Conservation (phyloP, 805 yeast species). For the Allodekkera sacchari region DNA sequence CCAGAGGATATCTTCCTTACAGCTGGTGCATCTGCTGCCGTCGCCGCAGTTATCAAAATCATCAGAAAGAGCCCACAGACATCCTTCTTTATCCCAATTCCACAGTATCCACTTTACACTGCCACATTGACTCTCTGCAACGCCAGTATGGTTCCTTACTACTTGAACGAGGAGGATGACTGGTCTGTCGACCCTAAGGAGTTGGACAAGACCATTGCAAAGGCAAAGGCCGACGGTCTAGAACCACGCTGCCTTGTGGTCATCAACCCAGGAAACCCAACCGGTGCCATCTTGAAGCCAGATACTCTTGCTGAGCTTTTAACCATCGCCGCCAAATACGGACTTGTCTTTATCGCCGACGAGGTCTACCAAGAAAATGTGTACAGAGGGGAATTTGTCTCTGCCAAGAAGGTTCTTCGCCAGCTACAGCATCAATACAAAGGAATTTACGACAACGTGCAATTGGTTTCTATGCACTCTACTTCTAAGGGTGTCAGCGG, state of each 20-base stretch:
- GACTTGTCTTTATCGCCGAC: conserved; percentile 86
- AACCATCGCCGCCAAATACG: conserved; percentile 73
- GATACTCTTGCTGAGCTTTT: conserved; percentile 65
- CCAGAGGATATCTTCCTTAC: conserved; percentile 77
- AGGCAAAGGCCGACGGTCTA: conserved; percentile 43
- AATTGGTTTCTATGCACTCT: conserved; percentile 91
- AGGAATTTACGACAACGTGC: conserved; percentile 59
- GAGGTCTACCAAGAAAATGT: conserved; percentile 96
- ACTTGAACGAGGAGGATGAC: conserved; percentile 64
- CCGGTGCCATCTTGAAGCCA: conserved; percentile 72
- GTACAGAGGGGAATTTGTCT: conserved; percentile 71
- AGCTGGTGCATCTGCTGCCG: conserved; percentile 93
- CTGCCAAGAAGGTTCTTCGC: conserved; percentile 74
- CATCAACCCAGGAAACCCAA: conserved; percentile 98
- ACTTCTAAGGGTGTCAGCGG: conserved; percentile 97
- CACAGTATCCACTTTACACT: conserved; percentile 95
- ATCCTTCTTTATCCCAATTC: conserved; percentile 90
- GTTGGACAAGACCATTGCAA: conserved; percentile 45
- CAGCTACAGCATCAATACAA: conserved; percentile 47
- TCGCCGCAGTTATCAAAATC: conserved; percentile 65
- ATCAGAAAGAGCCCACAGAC: conserved; percentile 59
- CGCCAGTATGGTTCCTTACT: conserved; percentile 80
- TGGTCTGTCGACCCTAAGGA: conserved; percentile 79
- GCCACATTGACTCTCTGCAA: conserved; percentile 86
- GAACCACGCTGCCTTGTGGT: conserved; percentile 76